Conservation (phyloP, 257 asterid genomes). For the Ophiorrhiza pumila region DNA sequence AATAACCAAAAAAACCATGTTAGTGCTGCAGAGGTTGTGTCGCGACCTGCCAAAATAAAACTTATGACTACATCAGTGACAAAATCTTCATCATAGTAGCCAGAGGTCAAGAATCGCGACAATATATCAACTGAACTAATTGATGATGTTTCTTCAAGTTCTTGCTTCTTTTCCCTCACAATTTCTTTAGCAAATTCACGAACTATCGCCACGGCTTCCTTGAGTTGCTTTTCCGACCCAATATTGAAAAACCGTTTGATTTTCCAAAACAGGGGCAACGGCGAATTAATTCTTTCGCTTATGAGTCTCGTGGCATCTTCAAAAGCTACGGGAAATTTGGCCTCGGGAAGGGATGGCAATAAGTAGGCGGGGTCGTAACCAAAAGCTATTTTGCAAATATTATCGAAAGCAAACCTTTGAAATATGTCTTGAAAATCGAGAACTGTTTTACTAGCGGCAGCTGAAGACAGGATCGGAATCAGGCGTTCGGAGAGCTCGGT, state of each 20-base stretch:
- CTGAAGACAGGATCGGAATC: constrained; percentile 34
- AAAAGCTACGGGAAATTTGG: constrained; percentile 44
- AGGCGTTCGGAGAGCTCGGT: constrained; percentile 40
- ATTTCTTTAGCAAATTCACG: constrained; percentile 45
- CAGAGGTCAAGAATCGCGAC: constrained; percentile 50
- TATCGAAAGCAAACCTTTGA: constrained; percentile 69
- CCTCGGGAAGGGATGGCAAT: constrained; percentile 39
- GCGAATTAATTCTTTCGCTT: constrained; percentile 30
- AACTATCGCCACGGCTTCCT: constrained; percentile 10
- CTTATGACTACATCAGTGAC: constrained; percentile 56
- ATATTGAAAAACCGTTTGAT: constrained; percentile 34
- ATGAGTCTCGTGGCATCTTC: constrained; percentile 34
- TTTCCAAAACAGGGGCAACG: constrained; percentile 42
- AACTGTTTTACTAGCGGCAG: constrained; percentile 6
- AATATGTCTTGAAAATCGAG: constrained; percentile 60
- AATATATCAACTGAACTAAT: constrained; percentile 41
- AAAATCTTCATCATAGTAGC: constrained; percentile 45
- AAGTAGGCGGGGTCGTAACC: constrained; percentile 60
- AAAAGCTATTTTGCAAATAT: constrained; percentile 58
- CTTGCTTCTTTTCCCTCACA: constrained; percentile 35
- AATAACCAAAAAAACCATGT: constrained; percentile 74
- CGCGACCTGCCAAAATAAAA: constrained; percentile 67
- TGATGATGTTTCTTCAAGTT: constrained; percentile 18
- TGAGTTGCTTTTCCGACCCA: constrained; percentile 48
- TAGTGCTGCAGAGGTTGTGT: constrained; percentile 62